phyloP scores from a whole-genome alignment of 495 filamentous ascomycete genomes.

The Penicillium argentinense region DNA sequence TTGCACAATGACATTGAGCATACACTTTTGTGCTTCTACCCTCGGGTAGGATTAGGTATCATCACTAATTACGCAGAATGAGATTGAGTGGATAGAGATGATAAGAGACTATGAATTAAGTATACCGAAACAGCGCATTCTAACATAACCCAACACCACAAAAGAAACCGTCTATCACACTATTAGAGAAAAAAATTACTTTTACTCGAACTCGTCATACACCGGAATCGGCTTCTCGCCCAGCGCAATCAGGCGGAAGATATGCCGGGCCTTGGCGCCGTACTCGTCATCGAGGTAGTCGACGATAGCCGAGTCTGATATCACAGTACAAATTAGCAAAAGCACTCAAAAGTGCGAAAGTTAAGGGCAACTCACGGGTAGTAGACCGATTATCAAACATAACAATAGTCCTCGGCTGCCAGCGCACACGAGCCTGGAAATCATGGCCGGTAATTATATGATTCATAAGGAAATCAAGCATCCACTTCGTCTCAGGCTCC shows the following conservation, averaged over 20 bases:
- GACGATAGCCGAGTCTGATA: constrained; percentile 51
- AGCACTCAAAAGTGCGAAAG: not conserved
- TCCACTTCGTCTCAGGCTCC: constrained; percentile 54
- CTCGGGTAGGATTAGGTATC: not conserved
- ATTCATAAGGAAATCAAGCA: constrained; percentile 86
- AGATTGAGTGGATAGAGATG: not conserved
- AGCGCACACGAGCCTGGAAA: constrained; percentile 85
- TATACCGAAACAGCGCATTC: constrained; percentile 8
- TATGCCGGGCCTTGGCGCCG: constrained; percentile 47
- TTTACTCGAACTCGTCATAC: constrained; percentile 41
- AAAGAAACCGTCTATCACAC: constrained; percentile 25
- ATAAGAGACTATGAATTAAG: not conserved
- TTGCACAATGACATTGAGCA: too few species aligned
- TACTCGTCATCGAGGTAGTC: constrained; percentile 52
- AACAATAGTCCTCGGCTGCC: constrained; percentile 79
- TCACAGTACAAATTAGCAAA: constrained; percentile 4
- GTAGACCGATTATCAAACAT: constrained; percentile 75
- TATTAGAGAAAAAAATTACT: constrained; percentile 11
- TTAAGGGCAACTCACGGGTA: constrained; percentile 47
- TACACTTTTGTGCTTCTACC: too few species aligned
- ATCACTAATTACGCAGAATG: not conserved
- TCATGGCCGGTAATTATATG: constrained; percentile 80
- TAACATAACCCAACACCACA: constrained; percentile 11
- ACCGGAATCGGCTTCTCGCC: constrained; percentile 54
- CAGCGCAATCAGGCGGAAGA: constrained; percentile 53